phyloP scores from a whole-genome alignment of 305 asterid genomes.

The Fraxinus ornus region DNA sequence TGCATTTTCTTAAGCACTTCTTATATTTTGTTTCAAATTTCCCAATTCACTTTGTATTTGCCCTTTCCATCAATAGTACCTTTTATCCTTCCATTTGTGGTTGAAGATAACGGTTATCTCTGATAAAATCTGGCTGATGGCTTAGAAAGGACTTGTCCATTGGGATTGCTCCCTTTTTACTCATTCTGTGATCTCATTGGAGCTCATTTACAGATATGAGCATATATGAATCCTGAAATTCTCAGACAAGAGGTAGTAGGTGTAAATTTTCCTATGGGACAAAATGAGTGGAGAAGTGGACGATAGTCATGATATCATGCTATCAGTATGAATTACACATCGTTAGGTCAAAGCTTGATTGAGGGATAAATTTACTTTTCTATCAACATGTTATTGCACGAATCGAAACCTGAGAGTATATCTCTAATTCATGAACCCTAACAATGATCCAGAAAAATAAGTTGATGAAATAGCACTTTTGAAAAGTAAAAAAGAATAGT shows the following conservation, averaged over 20 bases:
- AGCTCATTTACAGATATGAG: neutral
- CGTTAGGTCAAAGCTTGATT: neutral
- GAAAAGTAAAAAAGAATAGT: neutral
- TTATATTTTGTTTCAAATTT: conserved; percentile 3
- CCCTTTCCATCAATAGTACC: neutral
- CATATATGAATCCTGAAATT: neutral
- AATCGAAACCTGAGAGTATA: neutral
- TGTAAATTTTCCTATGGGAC: neutral
- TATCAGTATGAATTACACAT: neutral
- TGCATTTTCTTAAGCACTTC: conserved; percentile 23
- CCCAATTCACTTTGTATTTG: conserved; percentile 5
- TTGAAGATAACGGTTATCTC: neutral
- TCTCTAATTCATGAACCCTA: neutral
- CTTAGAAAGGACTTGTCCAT: neutral
- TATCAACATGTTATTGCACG: neutral
- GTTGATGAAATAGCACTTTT: neutral
- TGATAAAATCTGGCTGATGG: neutral
- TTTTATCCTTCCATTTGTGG: conserved; percentile 8
- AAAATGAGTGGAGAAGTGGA: neutral
- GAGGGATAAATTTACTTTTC: neutral
- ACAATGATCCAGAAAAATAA: neutral
- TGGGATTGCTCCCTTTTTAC: conserved; percentile 1
- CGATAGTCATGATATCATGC: neutral
- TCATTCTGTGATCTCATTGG: neutral
- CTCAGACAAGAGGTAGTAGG: neutral